Evolutionary conservation across 805 yeast genomes (phyloP), one percentile per base, ranked within the genome.

Genomic region (Lachancea dasiensis): DNA sequence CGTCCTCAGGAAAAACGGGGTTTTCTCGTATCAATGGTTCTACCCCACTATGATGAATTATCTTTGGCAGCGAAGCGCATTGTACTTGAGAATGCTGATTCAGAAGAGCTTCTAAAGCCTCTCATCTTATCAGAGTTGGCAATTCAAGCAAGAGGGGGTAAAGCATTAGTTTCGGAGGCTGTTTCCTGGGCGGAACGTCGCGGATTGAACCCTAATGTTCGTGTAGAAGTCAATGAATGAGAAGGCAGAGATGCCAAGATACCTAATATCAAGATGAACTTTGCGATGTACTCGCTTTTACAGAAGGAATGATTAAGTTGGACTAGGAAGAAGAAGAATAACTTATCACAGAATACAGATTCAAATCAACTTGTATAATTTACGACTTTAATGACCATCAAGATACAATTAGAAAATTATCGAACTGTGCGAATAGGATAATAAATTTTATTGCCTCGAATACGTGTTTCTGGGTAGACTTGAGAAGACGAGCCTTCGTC

Each of bases 1-100:
- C 24, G 30, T 19, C 16, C 13, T 13, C 18, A 31, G 16, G 19
- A 33, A 29, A 39, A 33, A 19, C 34, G 35, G 14, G 37, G 24
- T 11, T 39, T 43, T 27, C 14, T 45, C 14, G 27, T 25, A 27
- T 33, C 28, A 8, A 36, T 22, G 15, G 27, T 43, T 13, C 20
- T 47, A 2, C 44, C 46, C 9, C 24, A 18, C 15, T 47, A 44
- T 19, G 20, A 37, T 4, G 20, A 33, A 31, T 20, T 47, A 31
- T 28, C 47, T 3, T 13, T 13, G 4, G 32, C 30, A 7, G 41
- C 41, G 18, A 44, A 37, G 21, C 19, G 27, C 9, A 18, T 27
- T 8, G 31, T 41, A 6, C n/a, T 39, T 7, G 11, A 22, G 7
- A 28, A 20, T 20, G 31, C 40, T 11, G 45, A 41, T 19, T 27